Evolutionary conservation across 192 early-diverging fungal genomes (phyloP), one percentile per base, ranked within the genome.

Genomic region (Helicostylum pulchrum): DNA sequence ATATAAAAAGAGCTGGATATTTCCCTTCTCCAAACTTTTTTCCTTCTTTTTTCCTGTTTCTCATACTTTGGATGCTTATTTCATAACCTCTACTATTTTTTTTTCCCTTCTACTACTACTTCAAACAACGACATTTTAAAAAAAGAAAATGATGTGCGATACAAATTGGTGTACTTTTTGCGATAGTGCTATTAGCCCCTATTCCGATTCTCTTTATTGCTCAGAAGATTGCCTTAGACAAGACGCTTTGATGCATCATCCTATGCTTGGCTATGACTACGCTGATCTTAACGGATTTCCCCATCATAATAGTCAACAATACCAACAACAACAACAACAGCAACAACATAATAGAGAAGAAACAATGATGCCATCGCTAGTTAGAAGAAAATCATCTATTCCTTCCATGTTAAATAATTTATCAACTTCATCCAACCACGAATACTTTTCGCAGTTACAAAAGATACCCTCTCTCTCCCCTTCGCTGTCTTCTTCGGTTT

Each of bases 221-320:
- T 65, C 63, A 23, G 64, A 71, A 53, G 63, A 71, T 53, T 71
- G 70, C 23, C 62, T 71, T 11, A 44, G 51, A 15, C 51, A 60
- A 57, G 70, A 71, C 32, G 63, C 70, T n/a, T 14, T 70, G 5
- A 45, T 11, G 3, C 70, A 56, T 59, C 70, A 64, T 34, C 70
- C 70, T 2, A 54, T 71, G 55, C 58, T 64, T 19, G 70, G 62
- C 4, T 71, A 71, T 46, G 58, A 65, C 30, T 71, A 65, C 21
- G 26, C 56, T 36, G 70, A 65, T 23, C 62, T 71, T 20, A 46
- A 66, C n/a, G 57, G 60, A 26, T 71, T 71, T 32, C 70, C 70
- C 23, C 53, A 56, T 19, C n/a, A 85, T 94, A 66, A 15, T 17
- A 31, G 31, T 56, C 36, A 9, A 56, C 54, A 4, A 54, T 30